Evolutionary conservation across 257 asterid species (phyloP).

Genomic region (Parsonsia alboflavescens): DNA sequence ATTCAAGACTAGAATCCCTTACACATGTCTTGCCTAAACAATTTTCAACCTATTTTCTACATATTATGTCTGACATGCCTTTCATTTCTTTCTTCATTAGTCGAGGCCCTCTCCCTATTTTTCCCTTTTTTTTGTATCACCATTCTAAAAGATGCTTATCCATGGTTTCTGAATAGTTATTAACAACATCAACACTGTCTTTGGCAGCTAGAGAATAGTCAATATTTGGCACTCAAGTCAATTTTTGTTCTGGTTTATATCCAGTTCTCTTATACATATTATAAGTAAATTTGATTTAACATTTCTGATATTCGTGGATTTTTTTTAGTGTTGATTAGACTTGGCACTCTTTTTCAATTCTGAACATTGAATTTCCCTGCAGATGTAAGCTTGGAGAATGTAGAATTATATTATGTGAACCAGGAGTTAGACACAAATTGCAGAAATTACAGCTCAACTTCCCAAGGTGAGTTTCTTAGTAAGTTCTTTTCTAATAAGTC

Average conservation of each 20-base stretch:
- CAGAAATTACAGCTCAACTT: constrained; percentile 95
- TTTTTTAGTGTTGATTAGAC: neutral
- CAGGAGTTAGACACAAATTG: constrained; percentile 70
- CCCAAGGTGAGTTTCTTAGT: constrained; percentile 60
- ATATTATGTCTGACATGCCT: neutral
- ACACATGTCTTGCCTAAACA: too few relatives aligned
- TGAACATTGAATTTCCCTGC: constrained; percentile 19
- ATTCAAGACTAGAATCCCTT: neutral
- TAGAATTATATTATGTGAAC: constrained; percentile 72
- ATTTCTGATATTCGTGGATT: neutral
- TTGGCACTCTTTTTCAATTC: neutral
- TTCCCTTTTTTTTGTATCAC: neutral
- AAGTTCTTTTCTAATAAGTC: neutral
- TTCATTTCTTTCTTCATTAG: neutral
- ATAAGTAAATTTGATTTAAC: neutral
- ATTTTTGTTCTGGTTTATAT: neutral
- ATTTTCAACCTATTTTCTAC: neutral
- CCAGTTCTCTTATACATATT: neutral
- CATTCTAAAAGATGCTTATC: neutral
- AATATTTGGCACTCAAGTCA: neutral
- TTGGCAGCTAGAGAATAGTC: neutral
- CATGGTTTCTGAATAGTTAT: neutral
- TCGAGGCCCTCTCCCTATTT: neutral
- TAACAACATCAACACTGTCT: neutral
- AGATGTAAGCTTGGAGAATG: constrained; percentile 98